Percentiles rank a stretch among this genome's conserved stretches.
phyloP scores from a whole-genome alignment of 345 rosid genomes.

The sweet orange (Citrus sinensis) region DVS_A1.0 CM039167.1:5663501-5664000 shows the following conservation, averaged over 20 bases:
- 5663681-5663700: conserved; percentile 82
- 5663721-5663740: conserved; percentile 69
- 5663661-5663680: conserved; percentile 68
- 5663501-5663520: conserved; percentile 74
- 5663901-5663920: conserved; percentile 40
- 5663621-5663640: conserved; percentile 59
- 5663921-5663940: background rate
- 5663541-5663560: conserved; percentile 76
- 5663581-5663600: conserved; percentile 82
- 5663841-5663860: conserved; percentile 67
- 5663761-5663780: conserved; percentile 49
- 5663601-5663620: conserved; percentile 76
- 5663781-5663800: conserved; percentile 77
- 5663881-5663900: conserved; percentile 48
- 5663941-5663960: background rate
- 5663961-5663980: background rate
- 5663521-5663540: conserved; percentile 60
- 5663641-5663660: conserved; percentile 79
- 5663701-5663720: conserved; percentile 64
- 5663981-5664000: background rate
- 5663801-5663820: conserved; percentile 58
- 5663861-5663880: conserved; percentile 81
- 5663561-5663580: conserved; percentile 74
- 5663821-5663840: conserved; percentile 41
- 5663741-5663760: conserved; percentile 56